Evolutionary conservation across 2,329 filamentous ascomycete species (phyloP).

Genomic region (Cercospora sesami): DNA sequence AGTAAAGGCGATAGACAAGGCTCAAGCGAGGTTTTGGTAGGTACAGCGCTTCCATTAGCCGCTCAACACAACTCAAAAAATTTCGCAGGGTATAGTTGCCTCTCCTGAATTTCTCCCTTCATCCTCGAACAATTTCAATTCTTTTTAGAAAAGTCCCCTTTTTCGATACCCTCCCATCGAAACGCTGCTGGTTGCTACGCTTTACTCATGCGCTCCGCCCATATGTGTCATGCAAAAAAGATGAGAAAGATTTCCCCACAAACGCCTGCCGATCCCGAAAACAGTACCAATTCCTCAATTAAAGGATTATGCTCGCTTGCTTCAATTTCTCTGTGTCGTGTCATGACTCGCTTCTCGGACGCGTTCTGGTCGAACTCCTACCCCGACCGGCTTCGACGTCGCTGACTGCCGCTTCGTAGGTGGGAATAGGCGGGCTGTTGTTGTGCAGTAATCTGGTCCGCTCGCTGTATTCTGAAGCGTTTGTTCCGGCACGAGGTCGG

Average conservation of each 20-base stretch:
- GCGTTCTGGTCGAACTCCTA: constrained; percentile 30
- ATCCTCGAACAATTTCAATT: not conserved
- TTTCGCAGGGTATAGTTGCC: constrained; percentile 2
- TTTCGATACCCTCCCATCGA: not conserved
- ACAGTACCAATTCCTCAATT: not conserved
- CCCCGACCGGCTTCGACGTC: constrained; percentile 34
- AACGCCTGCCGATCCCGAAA: constrained; percentile 2
- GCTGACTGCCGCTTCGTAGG: constrained; percentile 72
- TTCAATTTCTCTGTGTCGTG: constrained; percentile 1
- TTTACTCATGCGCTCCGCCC: constrained; percentile 15
- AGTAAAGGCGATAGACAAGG: not conserved
- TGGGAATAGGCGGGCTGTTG: constrained; percentile 69
- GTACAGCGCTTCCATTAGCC: not conserved
- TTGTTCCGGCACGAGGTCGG: constrained; percentile 22
- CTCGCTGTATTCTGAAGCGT: constrained; percentile 19
- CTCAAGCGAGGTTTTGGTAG: not conserved
- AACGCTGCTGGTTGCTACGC: constrained; percentile 12
- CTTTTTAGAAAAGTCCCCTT: not conserved
- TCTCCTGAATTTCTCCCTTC: not conserved
- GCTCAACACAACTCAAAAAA: not conserved
- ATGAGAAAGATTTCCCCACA: constrained; percentile 1
- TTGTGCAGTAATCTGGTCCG: constrained; percentile 18
- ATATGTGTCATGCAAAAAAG: constrained; percentile 7
- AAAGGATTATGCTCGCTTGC: constrained; percentile 6
- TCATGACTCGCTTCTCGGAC: constrained; percentile 25